Evolutionary conservation across 306 rosid genomes (phyloP).

Genomic region (Acacia crassicarpa): DNA sequence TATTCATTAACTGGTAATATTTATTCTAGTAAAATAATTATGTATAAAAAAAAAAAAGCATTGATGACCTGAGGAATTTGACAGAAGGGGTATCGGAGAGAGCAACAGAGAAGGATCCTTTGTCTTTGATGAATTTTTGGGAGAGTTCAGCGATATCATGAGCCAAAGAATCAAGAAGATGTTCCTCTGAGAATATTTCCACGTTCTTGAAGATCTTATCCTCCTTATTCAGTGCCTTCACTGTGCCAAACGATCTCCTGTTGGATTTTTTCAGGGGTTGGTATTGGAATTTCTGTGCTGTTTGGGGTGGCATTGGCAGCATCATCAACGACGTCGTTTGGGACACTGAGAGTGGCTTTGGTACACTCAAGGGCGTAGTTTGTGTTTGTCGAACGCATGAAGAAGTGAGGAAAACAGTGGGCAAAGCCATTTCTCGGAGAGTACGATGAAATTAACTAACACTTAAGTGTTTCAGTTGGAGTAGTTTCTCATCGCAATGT

Average conservation of each 20-base stretch:
- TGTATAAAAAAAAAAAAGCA: neutral
- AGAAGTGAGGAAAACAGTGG: neutral
- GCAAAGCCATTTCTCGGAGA: neutral
- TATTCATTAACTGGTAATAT: neutral
- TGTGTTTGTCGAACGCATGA: neutral
- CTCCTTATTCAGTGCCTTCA: constrained; percentile 18
- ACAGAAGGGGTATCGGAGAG: constrained; percentile 55
- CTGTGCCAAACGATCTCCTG: constrained; percentile 9
- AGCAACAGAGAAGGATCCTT: constrained; percentile 58
- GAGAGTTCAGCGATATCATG: constrained; percentile 54
- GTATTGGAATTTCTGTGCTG: neutral
- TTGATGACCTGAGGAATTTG: neutral
- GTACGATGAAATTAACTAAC: neutral
- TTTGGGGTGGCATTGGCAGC: neutral
- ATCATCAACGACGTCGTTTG: constrained; percentile 17
- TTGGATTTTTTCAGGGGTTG: neutral
- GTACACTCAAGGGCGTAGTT: neutral
- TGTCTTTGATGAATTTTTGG: constrained; percentile 45
- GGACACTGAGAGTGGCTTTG: neutral
- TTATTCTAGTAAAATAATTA: neutral
- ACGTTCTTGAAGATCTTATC: constrained; percentile 34
- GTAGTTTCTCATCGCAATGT: neutral
- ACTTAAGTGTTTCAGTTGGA: neutral
- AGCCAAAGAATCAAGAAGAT: constrained; percentile 34
- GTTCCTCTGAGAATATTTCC: constrained; percentile 43